A percentile compares a stretch with the other conserved stretches of the same genome.
phyloP scores from a whole-genome alignment of 106 monocot genomes.

The Iris macrosiphon region DNA sequence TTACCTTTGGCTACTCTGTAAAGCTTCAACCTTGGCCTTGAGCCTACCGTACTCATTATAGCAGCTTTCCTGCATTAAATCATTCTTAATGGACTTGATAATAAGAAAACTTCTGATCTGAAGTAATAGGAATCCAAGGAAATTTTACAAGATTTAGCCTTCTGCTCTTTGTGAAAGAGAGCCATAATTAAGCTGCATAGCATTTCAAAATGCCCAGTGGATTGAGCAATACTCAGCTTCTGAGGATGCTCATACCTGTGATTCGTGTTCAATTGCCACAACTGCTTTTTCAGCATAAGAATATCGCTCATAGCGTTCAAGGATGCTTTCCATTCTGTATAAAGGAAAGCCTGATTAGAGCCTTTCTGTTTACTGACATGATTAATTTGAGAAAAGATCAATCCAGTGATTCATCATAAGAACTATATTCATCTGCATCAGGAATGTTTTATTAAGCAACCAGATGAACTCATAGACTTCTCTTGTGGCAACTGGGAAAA shows the following conservation, averaged over 20 bases:
- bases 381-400: too few relatives aligned
- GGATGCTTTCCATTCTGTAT: conserved; percentile 45
- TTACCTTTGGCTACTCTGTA: conserved; percentile 61
- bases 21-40: conserved; percentile 35
- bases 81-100: neutral
- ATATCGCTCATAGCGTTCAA: conserved; percentile 41
- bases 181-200: too few relatives aligned
- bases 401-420: too few relatives aligned
- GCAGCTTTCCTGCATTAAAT: conserved; percentile 31
- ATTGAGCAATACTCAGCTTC: neutral
- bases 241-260: conserved; percentile 20
- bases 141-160: too few relatives aligned
- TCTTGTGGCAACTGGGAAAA: too few relatives aligned
- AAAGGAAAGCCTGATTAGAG: too few relatives aligned
- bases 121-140: too few relatives aligned
- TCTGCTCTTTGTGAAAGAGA: too few relatives aligned
- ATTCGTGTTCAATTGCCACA: conserved; percentile 5
- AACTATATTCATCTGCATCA: too few relatives aligned
- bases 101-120: neutral
- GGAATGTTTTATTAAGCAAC: too few relatives aligned
- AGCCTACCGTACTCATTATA: conserved; percentile 27
- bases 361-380: too few relatives aligned
- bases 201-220: neutral
- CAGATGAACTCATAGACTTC: too few relatives aligned
- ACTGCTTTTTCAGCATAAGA: conserved; percentile 24